Conservation (phyloP, 331 rosid species). For the Quercus tomentella region DNA sequence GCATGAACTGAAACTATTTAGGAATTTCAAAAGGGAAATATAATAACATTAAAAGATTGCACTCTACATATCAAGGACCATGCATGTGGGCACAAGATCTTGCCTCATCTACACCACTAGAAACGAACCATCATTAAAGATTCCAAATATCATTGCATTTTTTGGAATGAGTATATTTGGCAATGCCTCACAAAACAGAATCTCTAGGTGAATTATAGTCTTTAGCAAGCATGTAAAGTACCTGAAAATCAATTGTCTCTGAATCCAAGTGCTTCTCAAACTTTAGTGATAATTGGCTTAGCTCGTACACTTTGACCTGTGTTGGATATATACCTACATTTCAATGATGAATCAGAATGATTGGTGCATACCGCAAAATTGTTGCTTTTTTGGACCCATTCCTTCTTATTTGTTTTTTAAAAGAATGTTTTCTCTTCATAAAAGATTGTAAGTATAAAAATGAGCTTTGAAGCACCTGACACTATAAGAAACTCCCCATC, state of each 20-base stretch:
- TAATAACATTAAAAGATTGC: not conserved
- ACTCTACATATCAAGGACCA: not conserved
- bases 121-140: not conserved
- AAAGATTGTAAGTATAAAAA: not conserved
- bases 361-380: not conserved
- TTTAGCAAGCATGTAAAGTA: conserved; percentile 10
- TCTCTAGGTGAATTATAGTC: not conserved
- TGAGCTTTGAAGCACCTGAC: conserved; percentile 49
- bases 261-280: conserved; percentile 90
- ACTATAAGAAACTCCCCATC: conserved; percentile 82
- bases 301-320: conserved; percentile 83
- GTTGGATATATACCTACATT: conserved; percentile 86
- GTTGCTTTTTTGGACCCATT: not conserved
- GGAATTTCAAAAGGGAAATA: not conserved
- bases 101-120: not conserved
- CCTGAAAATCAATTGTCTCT: conserved; percentile 92
- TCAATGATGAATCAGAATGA: conserved; percentile 15
- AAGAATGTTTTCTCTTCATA: conserved; percentile 1
- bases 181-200: not conserved
- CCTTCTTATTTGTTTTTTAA: not conserved
- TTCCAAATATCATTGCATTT: not conserved
- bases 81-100: not conserved
- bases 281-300: conserved; percentile 75
- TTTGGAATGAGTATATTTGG: not conserved
- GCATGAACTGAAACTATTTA: not conserved